Evolutionary conservation across 305 asterid species (phyloP), one percentile per base, ranked within the genome.

Genomic region (Fraxinus greggii): DNA sequence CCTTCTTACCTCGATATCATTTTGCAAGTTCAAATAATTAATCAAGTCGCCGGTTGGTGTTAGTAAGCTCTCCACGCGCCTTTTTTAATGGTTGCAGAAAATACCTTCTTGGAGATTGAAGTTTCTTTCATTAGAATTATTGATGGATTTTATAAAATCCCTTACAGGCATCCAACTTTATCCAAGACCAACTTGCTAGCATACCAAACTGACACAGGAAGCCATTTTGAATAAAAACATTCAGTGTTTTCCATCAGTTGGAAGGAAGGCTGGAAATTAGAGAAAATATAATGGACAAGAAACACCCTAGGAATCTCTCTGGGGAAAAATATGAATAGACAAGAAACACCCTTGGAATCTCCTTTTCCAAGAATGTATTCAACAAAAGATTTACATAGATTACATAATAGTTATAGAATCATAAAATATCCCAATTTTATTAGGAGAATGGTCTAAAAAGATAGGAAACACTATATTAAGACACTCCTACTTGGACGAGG

Each of bases 51-150:
- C 38, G 5, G 10, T 69, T 29, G 75, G 24, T 69, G 75, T 29
- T 13, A 29, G 40, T 28, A 13, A 5, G 74, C 74, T 26, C 33
- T 67, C 74, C 13, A 67, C n/a, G 7, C 38, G 9, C 74, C 21
- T 5, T 31, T 69, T 6, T 29, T 69, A 26, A 67, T 29, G 74
- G 32, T 26, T 29, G 35, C 38, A 67, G 74, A 67, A 67, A 26
- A 67, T 67, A 67, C 21, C 38, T 67, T 67, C 74, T 67, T 67
- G 74, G 74, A 67, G 36, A 67, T 67, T 63, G 72, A 67, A 15
- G 74, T 12, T 28, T 26, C 9, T 29, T 28, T 67, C 74, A 1
- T 67, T 13, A 29, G 36, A 67, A 28, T 67, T 29, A 29, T 28
- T 13, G 33, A 67, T 67, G 36, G 74, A 67, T 29, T 21, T 33